Evolutionary conservation across 306 rosid species (phyloP).

Genomic region (Alnus glutinosa): DNA sequence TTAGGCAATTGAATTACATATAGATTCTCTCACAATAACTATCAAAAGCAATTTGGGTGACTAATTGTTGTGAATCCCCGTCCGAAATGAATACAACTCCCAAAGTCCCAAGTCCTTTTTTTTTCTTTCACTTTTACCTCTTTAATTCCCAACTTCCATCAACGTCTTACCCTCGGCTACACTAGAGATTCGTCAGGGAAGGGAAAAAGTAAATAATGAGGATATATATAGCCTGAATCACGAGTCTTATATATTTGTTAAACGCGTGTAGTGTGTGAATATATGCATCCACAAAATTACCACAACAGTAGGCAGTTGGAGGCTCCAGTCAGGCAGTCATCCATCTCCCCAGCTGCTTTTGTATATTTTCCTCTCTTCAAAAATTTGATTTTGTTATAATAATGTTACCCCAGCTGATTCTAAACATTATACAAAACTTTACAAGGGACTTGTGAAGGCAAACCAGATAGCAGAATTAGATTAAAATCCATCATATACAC

Average conservation of each 20-base stretch:
- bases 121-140: too few relatives aligned
- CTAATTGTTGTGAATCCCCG: too few relatives aligned
- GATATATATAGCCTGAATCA: too few relatives aligned
- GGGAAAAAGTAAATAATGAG: too few relatives aligned
- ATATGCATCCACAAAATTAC: background rate
- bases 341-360: slow-evolving; percentile 30
- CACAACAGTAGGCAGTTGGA: background rate
- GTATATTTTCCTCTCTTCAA: slow-evolving; percentile 30
- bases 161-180: too few relatives aligned
- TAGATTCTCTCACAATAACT: too few relatives aligned
- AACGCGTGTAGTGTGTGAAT: background rate
- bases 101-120: too few relatives aligned
- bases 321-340: background rate
- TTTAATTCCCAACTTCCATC: too few relatives aligned
- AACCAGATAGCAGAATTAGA: slow-evolving; percentile 29
- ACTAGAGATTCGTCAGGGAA: background rate
- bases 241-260: background rate
- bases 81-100: too few relatives aligned
- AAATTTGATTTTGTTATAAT: slow-evolving; percentile 32
- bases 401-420: slow-evolving; percentile 31
- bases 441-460: slow-evolving; percentile 40
- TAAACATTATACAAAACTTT: slow-evolving; percentile 35
- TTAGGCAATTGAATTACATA: too few relatives aligned
- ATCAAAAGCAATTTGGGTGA: too few relatives aligned
- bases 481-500: slow-evolving; percentile 25